Base-by-base conservation (phyloP, 768 basidiomycete species). In the Mycena galericulata region DNA sequence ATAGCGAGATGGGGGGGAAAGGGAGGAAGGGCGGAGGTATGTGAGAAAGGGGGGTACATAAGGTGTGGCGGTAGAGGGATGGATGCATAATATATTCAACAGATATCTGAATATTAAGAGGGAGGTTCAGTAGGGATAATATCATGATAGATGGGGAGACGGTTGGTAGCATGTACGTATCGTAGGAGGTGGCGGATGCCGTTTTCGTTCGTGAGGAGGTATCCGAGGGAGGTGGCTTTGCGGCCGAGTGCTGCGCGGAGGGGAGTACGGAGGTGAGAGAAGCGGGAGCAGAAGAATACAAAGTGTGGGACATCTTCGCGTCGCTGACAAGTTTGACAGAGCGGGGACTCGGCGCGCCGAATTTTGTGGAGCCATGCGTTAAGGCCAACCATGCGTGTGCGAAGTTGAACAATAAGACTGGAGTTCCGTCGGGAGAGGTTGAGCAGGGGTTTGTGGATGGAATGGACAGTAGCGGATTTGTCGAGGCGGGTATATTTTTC, bases 261-360 rank as follows among this genome's bases (percentile, higher is more conserved):
- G 8, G 26, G n/a, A 36, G n/a, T 12, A 4, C 58, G 58, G 26
- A 66, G 64, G 1, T 54, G 55, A 2, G 30, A 24, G 51, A 36
- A 66, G 20, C 38, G 47, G 3, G 71, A 69, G 54, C 69, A 74
- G 10, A 40, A 41, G 7, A 74, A 36, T 2, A 74, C 26, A 50
- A 58, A 75, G 60, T 75, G 74, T 2, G 26, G 27, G 1, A 73
- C 47, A 1, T 62, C 66, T 45, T 75, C 73, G 6, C 32, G 27
- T 4, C 36, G 32, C 17, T 51, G 30, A 40, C 56, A 57, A 4
- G 32, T 36, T 20, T 36, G 54, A 36, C n/a, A n/a, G n/a, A n/a
- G n/a, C 55, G 41, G 55, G 5, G 38, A 17, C 10, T 41, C 51
- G 11, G 55, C 55, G 12, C 55, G 55, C 17, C 27, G 36, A 22